phyloP scores from a whole-genome alignment of 495 filamentous ascomycete species.

The Opeltia flavorubescens region DNA sequence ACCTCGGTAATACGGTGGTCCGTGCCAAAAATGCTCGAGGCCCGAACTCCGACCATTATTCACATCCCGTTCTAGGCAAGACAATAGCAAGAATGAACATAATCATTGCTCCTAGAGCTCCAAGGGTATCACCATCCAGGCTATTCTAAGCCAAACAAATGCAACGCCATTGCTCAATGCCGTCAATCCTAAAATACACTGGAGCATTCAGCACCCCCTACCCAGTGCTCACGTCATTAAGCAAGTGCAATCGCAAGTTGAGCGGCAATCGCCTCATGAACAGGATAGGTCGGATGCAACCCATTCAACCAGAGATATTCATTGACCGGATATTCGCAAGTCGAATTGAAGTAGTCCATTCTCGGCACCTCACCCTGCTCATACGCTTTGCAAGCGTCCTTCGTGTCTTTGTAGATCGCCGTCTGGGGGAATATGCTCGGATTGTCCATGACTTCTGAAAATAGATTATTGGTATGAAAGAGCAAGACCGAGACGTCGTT shows the following conservation, averaged over 20 bases:
- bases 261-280: constrained; percentile 38
- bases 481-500: background rate
- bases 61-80: too few species aligned
- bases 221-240: background rate
- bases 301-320: constrained; percentile 48
- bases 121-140: too few species aligned
- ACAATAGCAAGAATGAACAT: too few species aligned
- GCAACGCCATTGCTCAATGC: background rate
- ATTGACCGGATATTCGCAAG: constrained; percentile 35
- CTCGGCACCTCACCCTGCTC: background rate
- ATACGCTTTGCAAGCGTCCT: background rate
- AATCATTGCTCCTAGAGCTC: too few species aligned
- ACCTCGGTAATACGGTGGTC: too few species aligned
- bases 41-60: too few species aligned
- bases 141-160: too few species aligned
- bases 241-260: background rate
- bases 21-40: too few species aligned
- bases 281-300: constrained; percentile 41
- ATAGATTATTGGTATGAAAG: background rate
- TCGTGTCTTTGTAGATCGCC: background rate
- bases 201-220: background rate
- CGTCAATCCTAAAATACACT: background rate
- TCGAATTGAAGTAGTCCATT: constrained; percentile 5
- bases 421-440: constrained; percentile 1
- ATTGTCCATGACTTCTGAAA: background rate